Evolutionary conservation across 495 filamentous ascomycete genomes (phyloP).

Genomic region (Margaritispora aquatica): DNA sequence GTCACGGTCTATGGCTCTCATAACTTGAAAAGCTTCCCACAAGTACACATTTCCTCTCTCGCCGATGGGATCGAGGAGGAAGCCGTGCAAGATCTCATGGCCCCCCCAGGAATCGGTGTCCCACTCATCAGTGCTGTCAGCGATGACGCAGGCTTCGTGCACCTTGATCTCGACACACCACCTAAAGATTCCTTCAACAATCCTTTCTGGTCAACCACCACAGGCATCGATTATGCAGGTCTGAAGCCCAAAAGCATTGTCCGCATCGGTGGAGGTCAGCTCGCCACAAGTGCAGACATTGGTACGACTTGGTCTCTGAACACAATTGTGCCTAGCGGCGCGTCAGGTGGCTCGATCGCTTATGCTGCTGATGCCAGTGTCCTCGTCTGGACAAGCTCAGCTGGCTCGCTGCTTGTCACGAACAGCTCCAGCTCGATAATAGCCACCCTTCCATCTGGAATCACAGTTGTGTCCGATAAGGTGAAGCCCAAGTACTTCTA

Average conservation of each 20-base stretch:
- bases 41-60: slow-evolving; percentile 42
- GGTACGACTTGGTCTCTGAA: slow-evolving; percentile 38
- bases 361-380: slow-evolving; percentile 47
- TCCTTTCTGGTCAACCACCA: slow-evolving; percentile 42
- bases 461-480: slow-evolving; percentile 47
- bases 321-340: slow-evolving; percentile 34
- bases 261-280: slow-evolving; percentile 30
- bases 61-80: slow-evolving; percentile 57
- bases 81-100: slow-evolving; percentile 45
- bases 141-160: slow-evolving; percentile 51
- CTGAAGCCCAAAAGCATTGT: slow-evolving; percentile 45
- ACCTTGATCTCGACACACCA: slow-evolving; percentile 37
- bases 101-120: slow-evolving; percentile 46
- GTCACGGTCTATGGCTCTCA: slow-evolving; percentile 41
- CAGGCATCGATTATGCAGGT: slow-evolving; percentile 52
- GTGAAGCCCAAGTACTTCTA: slow-evolving; percentile 46
- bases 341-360: slow-evolving; percentile 41
- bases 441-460: slow-evolving; percentile 30
- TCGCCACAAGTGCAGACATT: background rate
- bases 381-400: slow-evolving; percentile 38
- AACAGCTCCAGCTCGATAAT: background rate
- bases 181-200: slow-evolving; percentile 42
- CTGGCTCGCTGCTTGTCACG: slow-evolving; percentile 11
- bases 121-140: slow-evolving; percentile 51
- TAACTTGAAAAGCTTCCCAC: slow-evolving; percentile 45